These are phyloP conservation scores for Hyparrhenia diplandra DNA, from an alignment of 176 grass and related monocot genomes.

Conservation along the genomic window DNA sequence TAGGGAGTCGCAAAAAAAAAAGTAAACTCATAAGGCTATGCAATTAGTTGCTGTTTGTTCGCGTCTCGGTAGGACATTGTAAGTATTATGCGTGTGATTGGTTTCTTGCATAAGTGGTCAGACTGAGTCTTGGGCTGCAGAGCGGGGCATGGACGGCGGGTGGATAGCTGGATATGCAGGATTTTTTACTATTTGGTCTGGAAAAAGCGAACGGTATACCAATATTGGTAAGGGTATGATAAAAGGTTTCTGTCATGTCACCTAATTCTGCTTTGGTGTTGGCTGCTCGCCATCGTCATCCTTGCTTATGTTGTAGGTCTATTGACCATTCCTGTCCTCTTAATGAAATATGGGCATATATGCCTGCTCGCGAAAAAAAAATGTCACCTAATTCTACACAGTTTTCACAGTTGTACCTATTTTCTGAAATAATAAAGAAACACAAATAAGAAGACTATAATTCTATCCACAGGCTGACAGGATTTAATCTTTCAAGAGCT, in stretches of 20 bases:
- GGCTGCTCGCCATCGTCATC: too few relatives aligned
- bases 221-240: background rate
- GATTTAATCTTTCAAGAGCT: background rate
- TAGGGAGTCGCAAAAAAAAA: too few relatives aligned
- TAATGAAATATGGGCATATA: too few relatives aligned
- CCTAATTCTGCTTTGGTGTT: too few relatives aligned
- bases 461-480: background rate
- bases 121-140: background rate
- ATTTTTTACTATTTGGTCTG: background rate
- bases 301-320: too few relatives aligned
- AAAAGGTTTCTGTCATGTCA: background rate
- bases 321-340: too few relatives aligned
- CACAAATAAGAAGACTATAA: background rate
- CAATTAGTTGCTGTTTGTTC: background rate
- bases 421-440: constrained; percentile 10
- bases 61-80: background rate
- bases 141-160: background rate
- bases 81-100: background rate
- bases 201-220: too few relatives aligned
- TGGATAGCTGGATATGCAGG: background rate
- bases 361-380: too few relatives aligned
- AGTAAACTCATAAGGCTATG: background rate
- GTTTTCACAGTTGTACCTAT: background rate
- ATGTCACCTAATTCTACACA: constrained; percentile 1
- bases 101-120: background rate